Base-by-base conservation (phyloP, 1,284 basidiomycete species). In the Phenoliferia sp. region DNA sequence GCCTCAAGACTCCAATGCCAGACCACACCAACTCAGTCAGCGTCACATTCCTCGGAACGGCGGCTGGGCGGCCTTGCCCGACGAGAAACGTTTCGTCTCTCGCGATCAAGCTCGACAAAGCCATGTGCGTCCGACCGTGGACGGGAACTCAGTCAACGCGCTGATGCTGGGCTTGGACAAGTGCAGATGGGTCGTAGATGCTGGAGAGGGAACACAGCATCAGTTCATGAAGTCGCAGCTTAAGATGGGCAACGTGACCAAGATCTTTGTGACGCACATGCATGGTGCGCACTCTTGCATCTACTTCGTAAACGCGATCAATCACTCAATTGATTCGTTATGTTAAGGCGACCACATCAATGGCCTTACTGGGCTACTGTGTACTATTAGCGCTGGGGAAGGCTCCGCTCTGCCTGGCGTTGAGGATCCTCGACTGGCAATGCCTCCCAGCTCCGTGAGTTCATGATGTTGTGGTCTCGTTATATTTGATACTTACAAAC, bases 261-360 rank as follows among this genome's bases (percentile, higher is more conserved):
- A 88, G 73, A 85, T 94, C 48, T 93, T 94, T 79, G 83, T 94
- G 64, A 94, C 93, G 0, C 93, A 94, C 75, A 88, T 94, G 86
- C 93, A 95, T 76, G 86, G 90, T 86, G 90, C 92, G 78, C 90
- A 94, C n/a, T n/a, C 31, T n/a, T 28, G 22, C 22, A 3, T 57
- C n/a, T n/a, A 1, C 6, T 44, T 44, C 39, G 39, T 22, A 22
- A 22, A 44, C 22, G 12, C 39, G 12, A 12, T 12, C 12, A 44
- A 12, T 22, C 39, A 44, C 22, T 12, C 22, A 10, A 7, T 26
- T 26, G 19, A 3, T 16, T 4, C 28, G 12, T 5, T 1, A 2
- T 17, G 15, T 3, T 12, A 66, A 73, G 71, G 34, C 10, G 71
- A 73, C 44, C 71, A 84, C 71, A 76, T 87, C 28, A 85, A 70